These are phyloP conservation scores for Psidium friedrichsthalianum DNA, from an alignment of 345 rosid species.

Conservation along the genomic window DNA sequence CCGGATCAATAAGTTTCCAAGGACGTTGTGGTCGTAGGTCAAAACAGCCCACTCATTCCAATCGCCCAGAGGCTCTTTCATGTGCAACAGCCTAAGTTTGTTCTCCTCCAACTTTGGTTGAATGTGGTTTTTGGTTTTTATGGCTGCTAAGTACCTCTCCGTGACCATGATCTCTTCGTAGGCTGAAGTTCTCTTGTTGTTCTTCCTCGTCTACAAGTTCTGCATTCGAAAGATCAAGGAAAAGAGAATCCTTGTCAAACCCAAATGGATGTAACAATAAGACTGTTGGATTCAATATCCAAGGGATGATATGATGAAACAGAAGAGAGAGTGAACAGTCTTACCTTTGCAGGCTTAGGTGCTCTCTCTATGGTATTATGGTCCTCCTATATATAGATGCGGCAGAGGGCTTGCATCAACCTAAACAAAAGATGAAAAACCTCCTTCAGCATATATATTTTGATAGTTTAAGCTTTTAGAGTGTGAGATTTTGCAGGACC, in stretches of 20 bases:
- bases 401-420: neutral
- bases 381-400: neutral
- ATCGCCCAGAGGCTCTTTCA: neutral
- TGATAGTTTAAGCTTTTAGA: neutral
- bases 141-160: neutral
- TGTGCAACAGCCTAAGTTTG: neutral
- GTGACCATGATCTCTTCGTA: neutral
- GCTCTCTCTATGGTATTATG: neutral
- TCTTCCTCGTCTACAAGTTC: neutral
- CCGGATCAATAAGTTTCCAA: neutral
- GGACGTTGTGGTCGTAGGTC: neutral
- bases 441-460: neutral
- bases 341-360: neutral
- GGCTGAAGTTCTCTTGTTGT: neutral
- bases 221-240: neutral
- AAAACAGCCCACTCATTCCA: neutral
- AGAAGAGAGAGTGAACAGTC: neutral
- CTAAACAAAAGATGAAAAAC: neutral
- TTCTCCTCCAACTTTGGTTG: neutral
- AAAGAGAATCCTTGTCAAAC: neutral
- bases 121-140: neutral
- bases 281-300: neutral
- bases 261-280: neutral
- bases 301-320: neutral
- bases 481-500: too few species aligned